Conservation (phyloP, 148 eudicot species). For the Amaranthus hypochondriacus region DNA sequence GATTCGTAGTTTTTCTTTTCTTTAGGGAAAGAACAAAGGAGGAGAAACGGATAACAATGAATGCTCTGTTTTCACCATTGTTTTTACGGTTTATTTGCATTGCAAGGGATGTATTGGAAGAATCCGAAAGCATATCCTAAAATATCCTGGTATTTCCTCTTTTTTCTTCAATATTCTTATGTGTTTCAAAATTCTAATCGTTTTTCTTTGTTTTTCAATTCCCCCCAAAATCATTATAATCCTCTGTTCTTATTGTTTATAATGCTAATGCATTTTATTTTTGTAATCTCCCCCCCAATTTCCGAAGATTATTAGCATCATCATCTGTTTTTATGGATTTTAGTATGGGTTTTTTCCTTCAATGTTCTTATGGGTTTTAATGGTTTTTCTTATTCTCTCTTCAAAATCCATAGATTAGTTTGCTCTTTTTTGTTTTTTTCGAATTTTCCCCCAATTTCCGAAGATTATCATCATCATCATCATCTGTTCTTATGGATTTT, state of each 20-base stretch:
- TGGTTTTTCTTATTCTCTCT: not conserved
- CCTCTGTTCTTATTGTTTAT: not conserved
- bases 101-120: conserved; percentile 47
- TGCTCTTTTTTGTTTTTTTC: not conserved
- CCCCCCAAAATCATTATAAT: not conserved
- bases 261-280: not conserved
- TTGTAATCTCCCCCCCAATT: not conserved
- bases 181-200: too few relatives aligned
- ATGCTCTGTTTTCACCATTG: conserved; percentile 8
- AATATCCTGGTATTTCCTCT: conserved; percentile 29
- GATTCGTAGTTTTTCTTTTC: not conserved
- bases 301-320: too few relatives aligned
- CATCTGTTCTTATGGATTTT: too few relatives aligned
- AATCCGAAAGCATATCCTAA: conserved; percentile 27
- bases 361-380: not conserved
- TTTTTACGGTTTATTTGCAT: conserved; percentile 37
- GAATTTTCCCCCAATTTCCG: too few relatives aligned
- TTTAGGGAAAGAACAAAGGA: not conserved
- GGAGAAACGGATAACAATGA: conserved; percentile 17
- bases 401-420: too few relatives aligned
- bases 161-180: not conserved
- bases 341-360: too few relatives aligned
- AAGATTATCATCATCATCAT: too few relatives aligned
- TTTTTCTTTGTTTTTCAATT: not conserved
- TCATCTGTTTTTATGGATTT: too few relatives aligned